These are phyloP conservation scores for Aquilaria malaccensis DNA, from an alignment of 345 rosid species.

Conservation along the genomic window DNA sequence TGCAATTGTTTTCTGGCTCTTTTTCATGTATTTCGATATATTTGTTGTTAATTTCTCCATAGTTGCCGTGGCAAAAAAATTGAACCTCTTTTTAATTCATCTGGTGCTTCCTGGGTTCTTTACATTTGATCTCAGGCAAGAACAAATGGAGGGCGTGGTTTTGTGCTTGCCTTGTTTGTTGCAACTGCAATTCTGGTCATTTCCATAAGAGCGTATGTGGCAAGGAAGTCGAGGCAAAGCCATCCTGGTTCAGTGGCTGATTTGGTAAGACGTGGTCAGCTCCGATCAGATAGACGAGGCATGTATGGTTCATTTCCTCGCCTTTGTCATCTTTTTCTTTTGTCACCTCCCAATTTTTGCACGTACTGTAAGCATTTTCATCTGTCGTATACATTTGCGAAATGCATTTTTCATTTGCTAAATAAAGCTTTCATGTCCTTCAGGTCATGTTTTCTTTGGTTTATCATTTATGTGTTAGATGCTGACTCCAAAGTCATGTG, in stretches of 20 bases:
- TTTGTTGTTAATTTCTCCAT: background rate
- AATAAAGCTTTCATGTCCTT: no score
- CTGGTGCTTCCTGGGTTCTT: background rate
- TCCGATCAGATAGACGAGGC: slow-evolving; percentile 99
- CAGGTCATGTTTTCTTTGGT: background rate
- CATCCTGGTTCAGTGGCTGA: slow-evolving; percentile 78
- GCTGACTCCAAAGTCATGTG: background rate
- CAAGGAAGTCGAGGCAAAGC: slow-evolving; percentile 37
- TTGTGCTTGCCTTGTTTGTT: slow-evolving; percentile 39
- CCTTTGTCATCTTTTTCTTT: background rate
- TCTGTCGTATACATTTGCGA: no score
- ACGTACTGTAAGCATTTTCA: no score
- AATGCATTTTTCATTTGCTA: no score
- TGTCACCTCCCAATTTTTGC: background rate
- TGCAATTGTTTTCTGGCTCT: background rate
- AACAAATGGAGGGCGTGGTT: slow-evolving; percentile 24
- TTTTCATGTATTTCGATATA: slow-evolving; percentile 5
- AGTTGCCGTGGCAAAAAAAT: background rate
- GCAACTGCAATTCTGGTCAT: slow-evolving; percentile 47
- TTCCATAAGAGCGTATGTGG: slow-evolving; percentile 34
- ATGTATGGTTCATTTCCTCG: slow-evolving; percentile 62
- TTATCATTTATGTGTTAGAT: background rate
- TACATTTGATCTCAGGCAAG: slow-evolving; percentile 32
- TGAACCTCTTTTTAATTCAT: background rate
- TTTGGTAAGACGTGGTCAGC: slow-evolving; percentile 96